Conservation (phyloP, 495 filamentous ascomycete genomes). For the Clohesyomyces aquaticus region DNA sequence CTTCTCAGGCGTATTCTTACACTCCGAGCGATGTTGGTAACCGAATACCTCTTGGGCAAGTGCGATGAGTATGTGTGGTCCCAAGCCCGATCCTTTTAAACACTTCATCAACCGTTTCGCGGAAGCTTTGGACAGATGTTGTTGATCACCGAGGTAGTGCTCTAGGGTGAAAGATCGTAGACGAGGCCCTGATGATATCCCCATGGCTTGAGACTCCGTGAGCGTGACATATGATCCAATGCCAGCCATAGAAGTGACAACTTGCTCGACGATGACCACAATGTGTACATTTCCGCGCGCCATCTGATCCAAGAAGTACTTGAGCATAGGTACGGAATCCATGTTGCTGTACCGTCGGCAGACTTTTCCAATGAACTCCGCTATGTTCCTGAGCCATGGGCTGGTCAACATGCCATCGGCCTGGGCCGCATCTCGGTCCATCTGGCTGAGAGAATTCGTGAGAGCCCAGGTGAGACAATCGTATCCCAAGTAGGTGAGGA, state of each 20-base stretch:
- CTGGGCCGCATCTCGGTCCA: constrained; percentile 76
- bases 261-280: constrained; percentile 82
- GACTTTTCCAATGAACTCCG: constrained; percentile 82
- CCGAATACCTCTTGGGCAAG: constrained; percentile 87
- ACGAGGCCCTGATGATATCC: constrained; percentile 81
- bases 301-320: constrained; percentile 85
- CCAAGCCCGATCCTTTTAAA: constrained; percentile 70
- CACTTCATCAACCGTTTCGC: constrained; percentile 78
- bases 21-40: constrained; percentile 71
- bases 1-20: constrained; percentile 69
- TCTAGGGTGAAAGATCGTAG: constrained; percentile 78
- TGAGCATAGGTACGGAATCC: constrained; percentile 81
- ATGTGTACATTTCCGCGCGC: constrained; percentile 73
- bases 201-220: constrained; percentile 81
- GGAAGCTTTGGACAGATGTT: constrained; percentile 67
- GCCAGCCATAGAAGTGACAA: constrained; percentile 89
- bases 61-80: constrained; percentile 77
- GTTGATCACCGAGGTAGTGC: constrained; percentile 70
- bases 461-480: constrained; percentile 90
- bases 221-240: constrained; percentile 83
- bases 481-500: constrained; percentile 89
- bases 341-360: constrained; percentile 82
- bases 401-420: constrained; percentile 84
- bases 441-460: constrained; percentile 70
- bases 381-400: constrained; percentile 82